A percentile compares a stretch with the other conserved stretches of the same genome.
These are phyloP conservation scores for Westerdykella ornata DNA, from an alignment of 2,329 filamentous ascomycete genomes.

Conservation along the genomic window DNA sequence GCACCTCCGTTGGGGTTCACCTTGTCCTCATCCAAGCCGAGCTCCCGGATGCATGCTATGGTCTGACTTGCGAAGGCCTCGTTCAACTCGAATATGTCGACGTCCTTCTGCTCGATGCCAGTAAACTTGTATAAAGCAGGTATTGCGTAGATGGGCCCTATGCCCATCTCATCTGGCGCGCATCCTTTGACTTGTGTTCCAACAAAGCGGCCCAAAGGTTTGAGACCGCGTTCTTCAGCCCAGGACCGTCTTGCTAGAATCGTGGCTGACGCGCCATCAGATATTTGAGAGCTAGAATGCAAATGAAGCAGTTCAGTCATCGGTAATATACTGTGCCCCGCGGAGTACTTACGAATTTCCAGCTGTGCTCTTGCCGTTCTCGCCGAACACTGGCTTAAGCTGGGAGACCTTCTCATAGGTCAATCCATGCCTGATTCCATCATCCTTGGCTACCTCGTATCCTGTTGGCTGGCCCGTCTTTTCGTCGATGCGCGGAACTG, in stretches of 20 bases:
- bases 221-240: conserved; percentile 76
- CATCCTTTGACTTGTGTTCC: conserved; percentile 87
- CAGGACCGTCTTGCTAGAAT: conserved; percentile 90
- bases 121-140: conserved; percentile 75
- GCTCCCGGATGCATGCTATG: conserved; percentile 68
- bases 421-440: conserved; percentile 84
- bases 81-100: conserved; percentile 89
- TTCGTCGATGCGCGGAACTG: conserved; percentile 68
- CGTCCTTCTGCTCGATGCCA: conserved; percentile 68
- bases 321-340: neutral
- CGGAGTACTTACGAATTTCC: conserved; percentile 55
- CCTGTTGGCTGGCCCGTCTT: conserved; percentile 68
- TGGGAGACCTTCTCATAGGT: conserved; percentile 74
- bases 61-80: conserved; percentile 97
- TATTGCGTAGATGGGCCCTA: conserved; percentile 66
- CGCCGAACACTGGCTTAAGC: conserved; percentile 81
- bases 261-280: conserved; percentile 83
- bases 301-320: conserved; percentile 4
- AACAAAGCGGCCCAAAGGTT: conserved; percentile 88
- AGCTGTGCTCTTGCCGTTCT: conserved; percentile 84
- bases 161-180: conserved; percentile 92
- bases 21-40: conserved; percentile 65
- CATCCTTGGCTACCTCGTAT: conserved; percentile 74
- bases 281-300: conserved; percentile 69
- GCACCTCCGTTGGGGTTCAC: conserved; percentile 77